Percentiles rank a stretch among this genome's conserved stretches.
phyloP scores from a whole-genome alignment of 2,329 filamentous ascomycete species.

The Blastomyces emzantsi region DNA sequence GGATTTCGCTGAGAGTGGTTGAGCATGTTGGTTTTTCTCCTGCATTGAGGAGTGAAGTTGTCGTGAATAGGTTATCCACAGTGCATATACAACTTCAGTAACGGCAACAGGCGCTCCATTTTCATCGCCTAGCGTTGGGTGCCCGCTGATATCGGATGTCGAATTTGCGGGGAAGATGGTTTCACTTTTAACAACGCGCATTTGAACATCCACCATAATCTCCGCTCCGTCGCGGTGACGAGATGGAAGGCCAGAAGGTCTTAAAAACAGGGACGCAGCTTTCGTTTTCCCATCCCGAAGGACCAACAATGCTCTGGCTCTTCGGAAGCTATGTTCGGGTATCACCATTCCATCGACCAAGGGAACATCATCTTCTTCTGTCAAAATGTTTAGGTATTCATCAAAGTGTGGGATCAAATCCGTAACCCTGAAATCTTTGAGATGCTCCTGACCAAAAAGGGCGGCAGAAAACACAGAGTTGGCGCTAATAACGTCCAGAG shows the following conservation, averaged over 20 bases:
- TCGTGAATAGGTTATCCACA: conserved; percentile 96
- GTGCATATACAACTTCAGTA: conserved; percentile 78
- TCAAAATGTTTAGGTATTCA: conserved; percentile 68
- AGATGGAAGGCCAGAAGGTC: conserved; percentile 74
- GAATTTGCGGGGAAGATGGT: conserved; percentile 52
- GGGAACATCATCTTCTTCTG: conserved; percentile 74
- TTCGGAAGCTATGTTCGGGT: conserved; percentile 89
- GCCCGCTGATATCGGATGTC: conserved; percentile 57
- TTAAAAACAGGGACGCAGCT: conserved; percentile 66
- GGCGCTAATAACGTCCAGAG: conserved; percentile 75
- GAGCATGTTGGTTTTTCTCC: conserved; percentile 47
- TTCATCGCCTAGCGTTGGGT: conserved; percentile 46
- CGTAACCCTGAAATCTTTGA: conserved; percentile 70
- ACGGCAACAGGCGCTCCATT: conserved; percentile 39
- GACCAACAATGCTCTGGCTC: conserved; percentile 74
- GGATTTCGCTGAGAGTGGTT: conserved; percentile 50
- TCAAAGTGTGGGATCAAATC: conserved; percentile 82
- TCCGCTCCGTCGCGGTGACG: conserved; percentile 85
- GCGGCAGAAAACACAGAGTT: conserved; percentile 92
- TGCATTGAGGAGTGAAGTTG: conserved; percentile 71
- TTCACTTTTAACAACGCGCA: conserved; percentile 91
- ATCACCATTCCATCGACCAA: conserved; percentile 92
- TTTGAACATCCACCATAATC: conserved; percentile 89
- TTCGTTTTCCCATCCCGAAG: conserved; percentile 75
- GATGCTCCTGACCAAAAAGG: conserved; percentile 78